Evolutionary conservation across 768 basidiomycete species (phyloP).

Genomic region (Tulasnella sp.): DNA sequence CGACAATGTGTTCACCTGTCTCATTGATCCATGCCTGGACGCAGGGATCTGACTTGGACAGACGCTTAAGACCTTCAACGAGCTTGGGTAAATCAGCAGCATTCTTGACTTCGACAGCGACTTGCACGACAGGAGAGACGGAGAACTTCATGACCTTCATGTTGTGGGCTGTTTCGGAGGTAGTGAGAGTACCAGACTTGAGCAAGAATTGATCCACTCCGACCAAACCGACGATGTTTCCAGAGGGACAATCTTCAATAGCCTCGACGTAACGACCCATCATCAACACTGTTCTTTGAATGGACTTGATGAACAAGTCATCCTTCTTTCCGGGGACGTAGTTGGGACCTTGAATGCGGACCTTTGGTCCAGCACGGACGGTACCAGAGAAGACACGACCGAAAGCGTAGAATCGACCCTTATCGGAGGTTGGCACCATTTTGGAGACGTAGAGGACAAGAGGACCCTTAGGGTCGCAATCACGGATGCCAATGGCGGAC

Average conservation of each 20-base stretch:
- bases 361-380: conserved; percentile 91
- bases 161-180: conserved; percentile 98
- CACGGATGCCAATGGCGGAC: conserved; percentile 94
- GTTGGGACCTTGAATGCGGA: conserved; percentile 99
- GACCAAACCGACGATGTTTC: conserved; percentile 98
- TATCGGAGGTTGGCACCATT: conserved; percentile 99
- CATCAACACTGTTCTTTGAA: conserved; percentile 99
- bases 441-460: conserved; percentile 98
- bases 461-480: conserved; percentile 92
- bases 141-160: conserved; percentile 99
- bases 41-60: conserved; percentile 99
- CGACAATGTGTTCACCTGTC: conserved; percentile 95
- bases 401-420: conserved; percentile 99
- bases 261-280: conserved; percentile 99
- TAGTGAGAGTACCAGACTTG: conserved; percentile 96
- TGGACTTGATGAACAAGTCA: conserved; percentile 92
- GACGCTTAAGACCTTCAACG: conserved; percentile 99
- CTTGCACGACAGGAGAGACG: conserved; percentile 96
- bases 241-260: conserved; percentile 97
- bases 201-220: conserved; percentile 99
- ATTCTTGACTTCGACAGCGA: conserved; percentile 99
- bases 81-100: conserved; percentile 98
- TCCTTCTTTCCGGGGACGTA: conserved; percentile 98
- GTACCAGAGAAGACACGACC: conserved; percentile 99
- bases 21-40: conserved; percentile 90